These are phyloP conservation scores for Roridomyces roridus DNA, from an alignment of 768 basidiomycete genomes.

Conservation along the genomic window DNA sequence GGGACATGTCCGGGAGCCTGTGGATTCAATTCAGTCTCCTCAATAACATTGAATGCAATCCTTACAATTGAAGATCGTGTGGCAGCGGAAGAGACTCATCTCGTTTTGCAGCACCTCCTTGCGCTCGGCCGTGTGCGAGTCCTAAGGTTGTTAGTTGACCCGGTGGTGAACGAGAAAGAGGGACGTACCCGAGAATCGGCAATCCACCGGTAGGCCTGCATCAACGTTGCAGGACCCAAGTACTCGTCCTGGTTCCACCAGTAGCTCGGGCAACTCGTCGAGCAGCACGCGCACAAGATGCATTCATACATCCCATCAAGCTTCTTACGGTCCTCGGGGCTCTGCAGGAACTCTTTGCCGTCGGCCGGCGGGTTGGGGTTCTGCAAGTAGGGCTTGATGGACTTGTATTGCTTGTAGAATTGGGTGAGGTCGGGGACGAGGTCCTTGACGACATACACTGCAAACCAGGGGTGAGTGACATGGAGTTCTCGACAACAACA, in stretches of 20 bases:
- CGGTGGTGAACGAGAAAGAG: neutral
- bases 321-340: conserved; percentile 90
- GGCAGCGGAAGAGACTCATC: conserved; percentile 96
- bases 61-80: conserved; percentile 97
- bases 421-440: conserved; percentile 90
- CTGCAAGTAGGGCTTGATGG: conserved; percentile 95
- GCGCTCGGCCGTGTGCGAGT: conserved; percentile 76
- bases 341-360: conserved; percentile 84
- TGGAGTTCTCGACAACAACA: conserved; percentile 18
- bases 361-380: conserved; percentile 84
- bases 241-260: conserved; percentile 99
- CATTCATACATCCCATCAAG: conserved; percentile 98
- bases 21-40: neutral
- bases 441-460: conserved; percentile 99
- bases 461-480: neutral
- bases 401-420: conserved; percentile 99
- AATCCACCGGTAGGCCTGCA: conserved; percentile 99
- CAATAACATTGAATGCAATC: conserved; percentile 15
- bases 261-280: conserved; percentile 96
- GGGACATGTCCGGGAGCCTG: conserved; percentile 93
- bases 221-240: conserved; percentile 94
- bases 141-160: conserved; percentile 46
- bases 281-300: conserved; percentile 97
- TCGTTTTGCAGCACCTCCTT: conserved; percentile 95
- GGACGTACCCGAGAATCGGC: conserved; percentile 87